Evolutionary conservation across 306 rosid genomes (phyloP), one percentile per base, ranked within the genome.

Genomic region (Glycine tomentella): DNA sequence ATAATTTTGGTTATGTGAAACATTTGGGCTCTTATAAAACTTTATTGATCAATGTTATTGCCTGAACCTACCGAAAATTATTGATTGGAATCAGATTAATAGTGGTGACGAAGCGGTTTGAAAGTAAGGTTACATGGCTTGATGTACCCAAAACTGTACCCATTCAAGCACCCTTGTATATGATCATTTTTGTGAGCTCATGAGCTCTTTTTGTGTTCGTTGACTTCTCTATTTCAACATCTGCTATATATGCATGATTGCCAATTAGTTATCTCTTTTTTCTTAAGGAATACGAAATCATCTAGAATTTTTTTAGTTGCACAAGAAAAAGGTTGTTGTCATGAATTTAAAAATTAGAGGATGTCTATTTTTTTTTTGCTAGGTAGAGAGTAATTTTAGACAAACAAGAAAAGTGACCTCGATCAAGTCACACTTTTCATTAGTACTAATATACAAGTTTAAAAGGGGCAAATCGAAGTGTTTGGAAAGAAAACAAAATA

Each of bases 211-310:
- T 0, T 12, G 46, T 63, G 31, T 7, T 67, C 52, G 55, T 75
- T 68, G 85, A 82, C 81, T 56, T 81, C 72, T 44, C 75, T 25
- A 31, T 4, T 25, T 36, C 61, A 64, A 53, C 58, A 5, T 38
- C 46, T 61, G 38, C 78, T 45, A 25, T 25, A 13, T 78, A 14
- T 75, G 70, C 5, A 50, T 46, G 7, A 57, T 71, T 49, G 44
- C 56, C 71, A 13, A 71, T 61, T 33, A 34, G 2, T 1, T 15
- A 50, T 13, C 2, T 13, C 3, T 7, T 52, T 38, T 2, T 48
- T 14, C 15, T 9, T 1, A 3, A 45, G 49, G 40, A 61, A 50
- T 12, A 4, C 7, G 20, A 63, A 62, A 20, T 40, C 46, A 49
- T 13, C 31, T 25, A 25, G 31, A 53, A 56, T 8, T 11, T 38